Conservation (phyloP, 441 rosid genomes). For the Eruca vesicaria region DNA sequence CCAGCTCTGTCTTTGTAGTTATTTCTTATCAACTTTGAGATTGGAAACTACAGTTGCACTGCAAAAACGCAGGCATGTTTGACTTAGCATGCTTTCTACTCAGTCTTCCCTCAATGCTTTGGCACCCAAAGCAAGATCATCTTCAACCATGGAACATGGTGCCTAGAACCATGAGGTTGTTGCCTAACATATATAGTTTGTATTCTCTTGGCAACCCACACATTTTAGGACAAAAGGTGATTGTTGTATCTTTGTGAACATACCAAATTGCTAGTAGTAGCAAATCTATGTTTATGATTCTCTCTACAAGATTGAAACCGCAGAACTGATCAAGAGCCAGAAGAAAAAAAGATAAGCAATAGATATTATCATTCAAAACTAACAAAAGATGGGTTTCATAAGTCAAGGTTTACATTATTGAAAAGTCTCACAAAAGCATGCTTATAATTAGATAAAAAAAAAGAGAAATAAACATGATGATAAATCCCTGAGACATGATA, state of each 20-base stretch:
- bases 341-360: slow-evolving; percentile 9
- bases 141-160: slow-evolving; percentile 14
- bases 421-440: slow-evolving; percentile 25
- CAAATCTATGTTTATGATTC: slow-evolving; percentile 5
- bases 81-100: too few relatives aligned
- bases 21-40: too few relatives aligned
- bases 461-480: slow-evolving; percentile 16
- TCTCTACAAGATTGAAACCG: not conserved
- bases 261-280: slow-evolving; percentile 12
- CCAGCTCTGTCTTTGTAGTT: slow-evolving; percentile 13
- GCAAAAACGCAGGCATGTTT: too few relatives aligned
- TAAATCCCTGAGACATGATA: slow-evolving; percentile 22
- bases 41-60: too few relatives aligned
- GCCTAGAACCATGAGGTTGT: slow-evolving; percentile 4
- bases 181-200: slow-evolving; percentile 12
- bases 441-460: slow-evolving; percentile 14
- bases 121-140: slow-evolving; percentile 42
- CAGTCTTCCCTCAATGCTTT: slow-evolving; percentile 55
- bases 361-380: not conserved
- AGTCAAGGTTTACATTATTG: slow-evolving; percentile 31
- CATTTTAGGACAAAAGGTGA: slow-evolving; percentile 10
- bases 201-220: slow-evolving; percentile 12
- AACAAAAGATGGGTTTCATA: slow-evolving; percentile 2
- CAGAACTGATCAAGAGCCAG: not conserved
- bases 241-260: slow-evolving; percentile 30